Evolutionary conservation across 768 basidiomycete species (phyloP).

Genomic region (Tephrocybe sp.): DNA sequence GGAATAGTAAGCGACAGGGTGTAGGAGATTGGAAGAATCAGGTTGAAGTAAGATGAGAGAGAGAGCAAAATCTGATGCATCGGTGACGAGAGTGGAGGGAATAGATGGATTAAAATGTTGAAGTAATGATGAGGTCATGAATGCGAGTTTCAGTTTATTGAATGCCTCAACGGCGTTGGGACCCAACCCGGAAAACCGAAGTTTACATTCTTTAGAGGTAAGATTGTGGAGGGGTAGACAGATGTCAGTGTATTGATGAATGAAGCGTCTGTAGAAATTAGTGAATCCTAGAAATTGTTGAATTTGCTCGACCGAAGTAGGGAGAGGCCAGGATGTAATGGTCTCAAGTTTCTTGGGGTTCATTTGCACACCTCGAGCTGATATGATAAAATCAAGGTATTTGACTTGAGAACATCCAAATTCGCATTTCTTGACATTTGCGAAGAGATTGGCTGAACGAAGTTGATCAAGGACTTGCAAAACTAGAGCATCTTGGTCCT

Average conservation of each 20-base stretch:
- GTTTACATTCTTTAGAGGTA: conserved; percentile 18
- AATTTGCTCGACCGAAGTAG: conserved; percentile 25
- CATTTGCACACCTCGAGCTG: conserved; percentile 29
- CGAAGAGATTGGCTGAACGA: conserved; percentile 20
- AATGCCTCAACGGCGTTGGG: conserved; percentile 18
- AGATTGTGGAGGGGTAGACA: conserved; percentile 5
- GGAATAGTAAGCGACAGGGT: neutral
- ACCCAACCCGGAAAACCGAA: neutral
- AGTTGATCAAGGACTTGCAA: conserved; percentile 25
- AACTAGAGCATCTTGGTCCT: neutral
- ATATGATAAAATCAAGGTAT: conserved; percentile 35
- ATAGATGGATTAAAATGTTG: conserved; percentile 8
- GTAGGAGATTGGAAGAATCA: neutral
- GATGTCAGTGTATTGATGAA: no score
- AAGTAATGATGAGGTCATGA: conserved; percentile 29
- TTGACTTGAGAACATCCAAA: conserved; percentile 27
- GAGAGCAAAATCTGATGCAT: neutral
- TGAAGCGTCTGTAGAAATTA: neutral
- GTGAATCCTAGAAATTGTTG: conserved; percentile 24
- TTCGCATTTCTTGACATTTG: conserved; percentile 35
- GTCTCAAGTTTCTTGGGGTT: conserved; percentile 33
- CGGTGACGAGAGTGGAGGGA: neutral
- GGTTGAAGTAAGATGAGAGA: neutral
- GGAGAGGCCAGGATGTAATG: conserved; percentile 32
- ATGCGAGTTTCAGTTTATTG: conserved; percentile 20